A percentile compares a stretch with the other conserved stretches of the same genome.
phyloP scores from a whole-genome alignment of 1,284 basidiomycete species.

The Ustilago nuda region DNA sequence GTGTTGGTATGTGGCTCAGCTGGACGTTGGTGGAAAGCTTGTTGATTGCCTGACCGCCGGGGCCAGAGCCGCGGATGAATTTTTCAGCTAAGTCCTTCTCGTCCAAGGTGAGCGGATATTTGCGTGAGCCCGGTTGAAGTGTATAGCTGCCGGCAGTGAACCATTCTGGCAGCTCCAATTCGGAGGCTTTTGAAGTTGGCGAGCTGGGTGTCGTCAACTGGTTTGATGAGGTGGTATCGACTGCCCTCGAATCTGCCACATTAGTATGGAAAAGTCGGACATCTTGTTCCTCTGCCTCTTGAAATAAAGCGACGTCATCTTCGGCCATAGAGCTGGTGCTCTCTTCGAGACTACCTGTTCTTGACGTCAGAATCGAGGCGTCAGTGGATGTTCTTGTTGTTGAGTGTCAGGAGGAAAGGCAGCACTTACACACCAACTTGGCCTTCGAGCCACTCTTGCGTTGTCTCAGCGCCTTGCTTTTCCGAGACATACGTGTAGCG shows the following conservation, averaged over 20 bases:
- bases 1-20: slow-evolving; percentile 60
- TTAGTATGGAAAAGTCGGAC: background rate
- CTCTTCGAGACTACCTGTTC: slow-evolving; percentile 46
- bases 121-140: slow-evolving; percentile 53
- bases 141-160: slow-evolving; percentile 53
- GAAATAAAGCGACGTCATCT: slow-evolving; percentile 6
- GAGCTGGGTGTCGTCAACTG: background rate
- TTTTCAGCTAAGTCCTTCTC: slow-evolving; percentile 60
- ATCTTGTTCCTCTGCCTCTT: slow-evolving; percentile 11
- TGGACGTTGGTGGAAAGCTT: slow-evolving; percentile 63
- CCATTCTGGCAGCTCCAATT: slow-evolving; percentile 47
- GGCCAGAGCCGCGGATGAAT: slow-evolving; percentile 66
- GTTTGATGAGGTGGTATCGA: background rate
- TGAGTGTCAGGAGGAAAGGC: background rate
- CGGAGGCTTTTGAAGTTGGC: background rate
- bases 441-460: slow-evolving; percentile 58
- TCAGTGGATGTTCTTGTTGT: background rate
- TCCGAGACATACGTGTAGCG: slow-evolving; percentile 49
- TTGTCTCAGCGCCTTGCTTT: slow-evolving; percentile 46
- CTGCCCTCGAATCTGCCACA: background rate
- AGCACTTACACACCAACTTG: slow-evolving; percentile 64
- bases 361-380: slow-evolving; percentile 2
- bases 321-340: background rate
- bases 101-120: slow-evolving; percentile 61
- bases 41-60: slow-evolving; percentile 68